Evolutionary conservation across 306 rosid genomes (phyloP).

Genomic region (Cucurbita maxima): DNA sequence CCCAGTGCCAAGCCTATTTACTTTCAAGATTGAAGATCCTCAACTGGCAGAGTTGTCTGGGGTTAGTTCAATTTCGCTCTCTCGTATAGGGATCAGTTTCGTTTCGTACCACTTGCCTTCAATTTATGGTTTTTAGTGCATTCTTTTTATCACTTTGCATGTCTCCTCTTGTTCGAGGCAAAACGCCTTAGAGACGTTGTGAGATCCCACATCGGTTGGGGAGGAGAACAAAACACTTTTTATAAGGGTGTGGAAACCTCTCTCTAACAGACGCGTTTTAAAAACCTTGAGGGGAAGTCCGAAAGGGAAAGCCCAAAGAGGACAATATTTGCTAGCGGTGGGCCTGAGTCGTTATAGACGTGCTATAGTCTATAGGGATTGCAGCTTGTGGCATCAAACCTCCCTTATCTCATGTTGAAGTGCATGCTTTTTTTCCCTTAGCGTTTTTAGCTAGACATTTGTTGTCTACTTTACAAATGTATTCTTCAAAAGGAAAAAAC

Average conservation of each 20-base stretch:
- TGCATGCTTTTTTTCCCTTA: background rate
- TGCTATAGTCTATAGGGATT: background rate
- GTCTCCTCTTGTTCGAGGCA: background rate
- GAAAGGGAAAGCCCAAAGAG: no score
- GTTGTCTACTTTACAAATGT: no score
- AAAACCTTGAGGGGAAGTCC: no score
- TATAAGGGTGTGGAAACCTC: no score
- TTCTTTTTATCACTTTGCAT: background rate
- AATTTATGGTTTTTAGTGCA: background rate
- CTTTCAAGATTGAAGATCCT: constrained; percentile 70
- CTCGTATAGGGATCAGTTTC: background rate
- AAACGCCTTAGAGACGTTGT: background rate
- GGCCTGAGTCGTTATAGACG: no score
- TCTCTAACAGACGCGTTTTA: no score
- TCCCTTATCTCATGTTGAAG: background rate
- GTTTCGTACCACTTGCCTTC: background rate
- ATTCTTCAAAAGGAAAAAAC: no score
- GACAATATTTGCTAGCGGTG: no score
- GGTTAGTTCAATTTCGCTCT: constrained; percentile 29
- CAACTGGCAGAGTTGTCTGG: constrained; percentile 61
- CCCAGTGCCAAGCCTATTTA: constrained; percentile 81
- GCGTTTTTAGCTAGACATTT: background rate
- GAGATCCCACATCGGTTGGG: no score
- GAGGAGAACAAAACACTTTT: no score
- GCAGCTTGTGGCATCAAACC: background rate